phyloP scores from a whole-genome alignment of 768 basidiomycete genomes.

The Termitomyces sp. region DNA sequence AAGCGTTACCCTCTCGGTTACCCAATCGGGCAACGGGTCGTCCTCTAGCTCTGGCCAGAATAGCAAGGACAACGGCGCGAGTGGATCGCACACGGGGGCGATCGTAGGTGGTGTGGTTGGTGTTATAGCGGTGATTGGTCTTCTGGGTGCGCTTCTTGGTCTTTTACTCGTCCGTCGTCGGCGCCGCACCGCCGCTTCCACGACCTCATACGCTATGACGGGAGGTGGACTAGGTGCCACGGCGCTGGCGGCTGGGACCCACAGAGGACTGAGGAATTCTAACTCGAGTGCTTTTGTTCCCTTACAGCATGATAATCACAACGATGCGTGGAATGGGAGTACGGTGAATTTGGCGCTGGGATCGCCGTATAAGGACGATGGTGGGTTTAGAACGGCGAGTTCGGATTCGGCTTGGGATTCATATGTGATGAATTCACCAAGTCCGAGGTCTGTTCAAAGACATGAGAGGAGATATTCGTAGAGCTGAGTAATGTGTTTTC shows the following conservation, averaged over 20 bases:
- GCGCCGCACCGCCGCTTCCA: slow-evolving; percentile 33
- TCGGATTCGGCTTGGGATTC: slow-evolving; percentile 24
- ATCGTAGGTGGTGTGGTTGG: slow-evolving; percentile 49
- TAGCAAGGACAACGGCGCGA: slow-evolving; percentile 10
- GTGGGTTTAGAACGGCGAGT: slow-evolving; percentile 23
- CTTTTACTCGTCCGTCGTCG: slow-evolving; percentile 47
- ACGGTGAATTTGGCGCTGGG: slow-evolving; percentile 32
- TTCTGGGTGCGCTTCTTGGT: slow-evolving; percentile 48
- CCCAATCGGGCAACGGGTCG: slow-evolving; percentile 27
- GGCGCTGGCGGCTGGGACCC: slow-evolving; percentile 16
- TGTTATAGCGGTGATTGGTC: slow-evolving; percentile 44
- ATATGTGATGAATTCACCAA: slow-evolving; percentile 21
- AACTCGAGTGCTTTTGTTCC: slow-evolving; percentile 70
- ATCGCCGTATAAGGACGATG: slow-evolving; percentile 26
- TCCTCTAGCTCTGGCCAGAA: slow-evolving; percentile 7
- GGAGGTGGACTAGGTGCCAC: slow-evolving; percentile 11
- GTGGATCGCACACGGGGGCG: slow-evolving; percentile 29
- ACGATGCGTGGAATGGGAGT: slow-evolving; percentile 56
- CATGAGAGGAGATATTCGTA: slow-evolving; percentile 6
- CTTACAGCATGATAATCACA: slow-evolving; percentile 56
- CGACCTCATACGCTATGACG: slow-evolving; percentile 20
- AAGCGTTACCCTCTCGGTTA: slow-evolving; percentile 37
- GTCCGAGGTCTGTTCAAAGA: neutral
- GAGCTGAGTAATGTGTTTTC: slow-evolving; percentile 8
- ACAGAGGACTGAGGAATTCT: slow-evolving; percentile 37